Evolutionary conservation across 1,139 yeast genomes (phyloP), one percentile per base, ranked within the genome.

Genomic region (Kazachstania sp.): DNA sequence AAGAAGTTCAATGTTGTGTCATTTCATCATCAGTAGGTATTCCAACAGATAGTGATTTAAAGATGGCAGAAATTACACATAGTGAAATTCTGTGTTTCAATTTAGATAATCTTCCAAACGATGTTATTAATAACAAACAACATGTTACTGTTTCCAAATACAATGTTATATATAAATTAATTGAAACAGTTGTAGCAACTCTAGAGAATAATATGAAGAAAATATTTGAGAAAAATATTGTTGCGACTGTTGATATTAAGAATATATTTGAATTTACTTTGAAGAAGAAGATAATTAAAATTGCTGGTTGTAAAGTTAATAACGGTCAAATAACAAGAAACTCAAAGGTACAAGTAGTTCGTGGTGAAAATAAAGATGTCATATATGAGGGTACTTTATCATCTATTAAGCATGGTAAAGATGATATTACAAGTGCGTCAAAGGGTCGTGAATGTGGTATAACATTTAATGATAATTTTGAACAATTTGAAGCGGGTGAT

Each of bases 361-460:
- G 97, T 57, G 66, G 67, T 6, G 49, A 66, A 16, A 67, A 70
- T 11, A 73, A 68, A 11, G 68, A 75, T 42, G 70, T 70, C 7
- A 68, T 92, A 2, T 86, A 71, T 64, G 74, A 74, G 45, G 98
- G 98, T 3, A 71, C 71, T 12, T 67, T 92, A 19, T 76, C 82
- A 2, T 80, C 94, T 3, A 73, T 92, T 66, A 88, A 86, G 66
- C 88, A 85, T 54, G 82, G 80, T 49, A 88, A 87, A 63, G 92
- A 86, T 45, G 95, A 86, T 57, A 85, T 84, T 4, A 59, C 70
- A 1, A 94, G 85, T 57, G 86, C 86, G 8, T 79, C 79, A 50
- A 88, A 86, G 68, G 97, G 95, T 30, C 76, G 77, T 38, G 98
- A 92, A 57, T 92, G 97, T 71, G 98, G 98, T 45, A 64, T 92